Evolutionary conservation across 169 alveolate genomes (phyloP), one percentile per base, ranked within the genome.

Genomic region (Blepharisma undulans): DNA sequence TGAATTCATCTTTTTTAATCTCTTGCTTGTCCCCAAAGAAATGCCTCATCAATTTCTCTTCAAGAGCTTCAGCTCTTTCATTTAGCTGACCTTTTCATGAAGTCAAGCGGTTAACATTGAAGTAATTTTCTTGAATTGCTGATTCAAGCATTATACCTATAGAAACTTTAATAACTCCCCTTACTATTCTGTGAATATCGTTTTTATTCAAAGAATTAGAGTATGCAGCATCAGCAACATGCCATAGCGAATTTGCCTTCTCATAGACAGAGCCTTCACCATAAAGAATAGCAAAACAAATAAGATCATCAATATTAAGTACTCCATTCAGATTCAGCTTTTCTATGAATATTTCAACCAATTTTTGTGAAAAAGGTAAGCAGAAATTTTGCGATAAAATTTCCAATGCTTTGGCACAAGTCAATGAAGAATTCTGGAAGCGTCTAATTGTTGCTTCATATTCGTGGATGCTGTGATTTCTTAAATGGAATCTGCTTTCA

Each of bases 31-130:
- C 89, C 22, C 36, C 71, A 82, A 33, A 32, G 48, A 82, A 82
- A 60, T 82, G 89, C 12, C 36, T 82, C 8, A 22, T 1, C 29
- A 82, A 33, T 30, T 33, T 32, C 10, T 22, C 25, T 48, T 82
- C 78, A 22, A 82, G 34, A 60, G 71, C 60, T 82, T 82, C 89
- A 22, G 60, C 89, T 59, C 89, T 82, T 82, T 82, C 78, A 32
- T 82, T 82, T 30, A 82, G 19, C 10, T 60, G 48, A 14, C 30
- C 36, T 30, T 34, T 22, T 8, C 74, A 82, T 21, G 29, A 21
- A 22, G 33, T 82, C 10, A 82, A 30, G 22, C 76, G 33, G 7
- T 82, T 59, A 12, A 21, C 74, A 22, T 59, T 33, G 16, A n/a
- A 79, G 8, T 32, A 27, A 32, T 82, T 60, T 21, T 32, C 89